Evolutionary conservation across 768 basidiomycete genomes (phyloP), one percentile per base, ranked within the genome.

Genomic region (Myochromella boudieri): DNA sequence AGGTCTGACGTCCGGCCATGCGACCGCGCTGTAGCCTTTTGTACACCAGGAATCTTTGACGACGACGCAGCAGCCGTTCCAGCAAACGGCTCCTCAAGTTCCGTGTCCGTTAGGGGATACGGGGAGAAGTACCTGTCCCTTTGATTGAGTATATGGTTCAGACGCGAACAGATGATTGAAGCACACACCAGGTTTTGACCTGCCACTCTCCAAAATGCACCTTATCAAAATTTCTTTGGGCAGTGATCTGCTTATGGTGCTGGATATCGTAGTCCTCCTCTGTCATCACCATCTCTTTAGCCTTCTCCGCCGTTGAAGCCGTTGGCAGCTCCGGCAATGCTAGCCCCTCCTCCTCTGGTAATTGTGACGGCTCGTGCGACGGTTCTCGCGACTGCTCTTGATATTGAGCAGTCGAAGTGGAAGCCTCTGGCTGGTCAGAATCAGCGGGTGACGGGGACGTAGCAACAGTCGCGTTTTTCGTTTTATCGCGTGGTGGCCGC

Each of bases 51-150:
- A 20, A 78, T 78, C 53, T 70, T 78, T 25, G 65, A 60, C n/a
- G 57, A 49, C 1, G 56, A 51, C 5, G 64, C 59, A 2, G 50
- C 27, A 3, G 49, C 22, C 11, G 53, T 36, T n/a, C n/a, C n/a
- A 1, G 58, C 24, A 10, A 58, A 54, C 17, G 59, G 61, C 21
- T 85, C 84, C 39, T 85, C 80, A 42, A 71, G 61, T 51, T 91
- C 88, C 6, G 72, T 66, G 56, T 92, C 89, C 15, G 74, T 73
- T 20, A 87, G 66, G 12, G 94, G 93, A 63, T 95, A 95, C 1
- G 94, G 94, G 2, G 94, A 97, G 63, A 88, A 93, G 68, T 95
- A 95, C 90, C 93, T 94, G 52, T 4, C 32, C 6, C 14, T 43
- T 25, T 17, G 20, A 36, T 43, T 24, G 44, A 29, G 34, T 29